phyloP scores from a whole-genome alignment of 1,284 basidiomycete genomes.

The Spongispora temasekensis region DNA sequence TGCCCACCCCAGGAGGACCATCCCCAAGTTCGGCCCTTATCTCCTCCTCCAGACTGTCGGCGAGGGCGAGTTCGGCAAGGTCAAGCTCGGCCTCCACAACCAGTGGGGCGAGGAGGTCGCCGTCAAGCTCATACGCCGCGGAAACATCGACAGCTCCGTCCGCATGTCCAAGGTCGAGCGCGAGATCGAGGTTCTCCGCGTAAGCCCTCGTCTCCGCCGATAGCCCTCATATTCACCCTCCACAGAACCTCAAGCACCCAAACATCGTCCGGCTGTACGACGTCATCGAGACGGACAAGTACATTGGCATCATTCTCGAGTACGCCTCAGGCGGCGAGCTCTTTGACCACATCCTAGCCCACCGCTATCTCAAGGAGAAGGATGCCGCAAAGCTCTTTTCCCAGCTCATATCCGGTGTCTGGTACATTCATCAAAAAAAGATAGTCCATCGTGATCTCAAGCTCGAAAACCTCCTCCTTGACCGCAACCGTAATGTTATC shows the following conservation, averaged over 20 bases:
- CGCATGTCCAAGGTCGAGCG: conserved; percentile 95
- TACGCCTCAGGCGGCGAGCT: conserved; percentile 98
- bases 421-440: conserved; percentile 99
- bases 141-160: conserved; percentile 86
- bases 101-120: conserved; percentile 99
- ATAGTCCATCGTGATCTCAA: conserved; percentile 99
- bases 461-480: conserved; percentile 96
- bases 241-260: conserved; percentile 90
- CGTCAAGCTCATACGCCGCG: conserved; percentile 95
- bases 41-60: conserved; percentile 94
- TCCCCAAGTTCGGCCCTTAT: conserved; percentile 94
- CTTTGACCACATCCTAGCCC: conserved; percentile 98
- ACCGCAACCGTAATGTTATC: conserved; percentile 97
- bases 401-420: conserved; percentile 97
- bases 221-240: conserved; percentile 10
- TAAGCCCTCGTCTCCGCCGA: conserved; percentile 43
- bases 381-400: conserved; percentile 97
- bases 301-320: conserved; percentile 99
- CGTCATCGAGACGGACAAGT: conserved; percentile 99
- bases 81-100: conserved; percentile 94
- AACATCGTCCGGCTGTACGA: conserved; percentile 99
- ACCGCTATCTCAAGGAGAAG: conserved; percentile 93
- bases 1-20: conserved; percentile 81
- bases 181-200: conserved; percentile 96
- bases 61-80: conserved; percentile 99